Percentiles rank a stretch among this genome's conserved stretches.
These are phyloP conservation scores for Periconia digitata DNA, from an alignment of 2,329 filamentous ascomycete species.

Conservation along the genomic window DNA sequence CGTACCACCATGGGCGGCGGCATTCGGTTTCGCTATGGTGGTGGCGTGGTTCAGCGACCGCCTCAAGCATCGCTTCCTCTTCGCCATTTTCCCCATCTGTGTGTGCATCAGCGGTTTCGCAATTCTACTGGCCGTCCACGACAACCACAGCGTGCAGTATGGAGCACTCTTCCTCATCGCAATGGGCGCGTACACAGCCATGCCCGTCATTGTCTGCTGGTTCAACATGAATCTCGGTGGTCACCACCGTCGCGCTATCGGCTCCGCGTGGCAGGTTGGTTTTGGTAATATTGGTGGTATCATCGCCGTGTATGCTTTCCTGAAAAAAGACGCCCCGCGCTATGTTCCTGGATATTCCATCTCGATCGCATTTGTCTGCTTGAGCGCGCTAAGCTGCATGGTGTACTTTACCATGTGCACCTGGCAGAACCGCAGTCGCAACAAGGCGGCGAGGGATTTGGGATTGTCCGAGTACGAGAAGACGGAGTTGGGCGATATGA, in stretches of 20 bases:
- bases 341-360: conserved; percentile 78
- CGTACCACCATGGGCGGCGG: conserved; percentile 66
- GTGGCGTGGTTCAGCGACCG: conserved; percentile 73
- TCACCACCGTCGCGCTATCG: conserved; percentile 53
- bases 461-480: conserved; percentile 64
- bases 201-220: conserved; percentile 73
- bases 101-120: conserved; percentile 73
- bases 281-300: conserved; percentile 56
- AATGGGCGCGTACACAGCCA: conserved; percentile 79
- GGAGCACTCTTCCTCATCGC: conserved; percentile 80
- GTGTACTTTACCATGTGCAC: conserved; percentile 63
- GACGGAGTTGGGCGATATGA: conserved; percentile 61
- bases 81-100: conserved; percentile 68
- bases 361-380: conserved; percentile 69
- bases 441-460: conserved; percentile 49
- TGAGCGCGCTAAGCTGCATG: conserved; percentile 65
- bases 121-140: conserved; percentile 71
- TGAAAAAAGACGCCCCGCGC: conserved; percentile 62
- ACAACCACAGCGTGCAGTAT: conserved; percentile 70
- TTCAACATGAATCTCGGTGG: conserved; percentile 58
- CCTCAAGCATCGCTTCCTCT: conserved; percentile 71
- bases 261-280: conserved; percentile 53
- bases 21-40: conserved; percentile 78
- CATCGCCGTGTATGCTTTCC: conserved; percentile 55
- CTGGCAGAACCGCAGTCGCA: conserved; percentile 62